A percentile compares a stretch with the other conserved stretches of the same genome.
phyloP scores from a whole-genome alignment of 169 alveolate genomes.

The Babesia gibsoni region DNA sequence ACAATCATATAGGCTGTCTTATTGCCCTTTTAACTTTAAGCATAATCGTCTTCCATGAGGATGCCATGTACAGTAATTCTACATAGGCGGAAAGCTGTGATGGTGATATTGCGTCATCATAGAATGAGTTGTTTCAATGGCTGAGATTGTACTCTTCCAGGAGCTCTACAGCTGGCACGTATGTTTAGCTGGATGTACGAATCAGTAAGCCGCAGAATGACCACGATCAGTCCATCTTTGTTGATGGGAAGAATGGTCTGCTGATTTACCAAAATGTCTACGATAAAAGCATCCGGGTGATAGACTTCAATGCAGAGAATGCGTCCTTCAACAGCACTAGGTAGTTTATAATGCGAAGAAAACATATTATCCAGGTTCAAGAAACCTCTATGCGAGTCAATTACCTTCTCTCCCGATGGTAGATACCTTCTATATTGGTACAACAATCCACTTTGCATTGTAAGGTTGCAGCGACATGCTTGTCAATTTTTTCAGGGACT shows the following conservation, averaged over 20 bases:
- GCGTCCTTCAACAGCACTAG: slow-evolving; percentile 27
- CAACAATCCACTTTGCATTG: slow-evolving; percentile 49
- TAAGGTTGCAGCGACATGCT: background rate
- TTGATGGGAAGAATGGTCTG: slow-evolving; percentile 35
- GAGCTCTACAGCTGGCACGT: slow-evolving; percentile 65
- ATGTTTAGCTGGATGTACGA: background rate
- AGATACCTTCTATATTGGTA: slow-evolving; percentile 44
- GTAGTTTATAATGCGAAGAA: background rate
- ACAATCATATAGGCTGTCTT: too few relatives aligned
- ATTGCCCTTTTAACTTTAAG: too few relatives aligned
- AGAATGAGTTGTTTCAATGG: slow-evolving; percentile 21
- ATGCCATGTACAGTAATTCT: too few relatives aligned
- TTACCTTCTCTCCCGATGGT: slow-evolving; percentile 42
- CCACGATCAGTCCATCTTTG: slow-evolving; percentile 41
- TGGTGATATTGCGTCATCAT: background rate
- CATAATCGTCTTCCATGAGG: too few relatives aligned
- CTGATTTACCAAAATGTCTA: slow-evolving; percentile 50
- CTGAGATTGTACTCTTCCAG: slow-evolving; percentile 44
- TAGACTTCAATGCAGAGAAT: slow-evolving; percentile 19
- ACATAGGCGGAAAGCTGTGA: too few relatives aligned
- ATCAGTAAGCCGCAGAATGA: slow-evolving; percentile 29
- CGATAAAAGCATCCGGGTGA: slow-evolving; percentile 47
- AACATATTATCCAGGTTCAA: background rate
- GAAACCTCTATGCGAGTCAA: slow-evolving; percentile 48
- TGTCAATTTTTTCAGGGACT: slow-evolving; percentile 14